Conservation (phyloP, 75 land plant genomes). For the Pseudotsuga menziesii region DNA sequence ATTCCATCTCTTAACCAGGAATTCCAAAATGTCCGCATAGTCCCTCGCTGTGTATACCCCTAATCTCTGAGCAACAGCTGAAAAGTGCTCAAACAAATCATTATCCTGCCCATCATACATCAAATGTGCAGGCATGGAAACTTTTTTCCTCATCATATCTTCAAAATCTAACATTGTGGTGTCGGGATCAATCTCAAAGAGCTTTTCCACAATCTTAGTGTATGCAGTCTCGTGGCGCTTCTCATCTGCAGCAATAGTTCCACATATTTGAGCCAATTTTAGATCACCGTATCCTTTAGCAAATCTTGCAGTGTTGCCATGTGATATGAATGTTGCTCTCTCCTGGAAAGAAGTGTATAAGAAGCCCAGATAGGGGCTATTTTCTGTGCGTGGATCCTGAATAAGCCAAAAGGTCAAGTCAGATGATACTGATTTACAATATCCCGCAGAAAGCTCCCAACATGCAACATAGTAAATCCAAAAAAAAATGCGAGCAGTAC, state of each 20-base stretch:
- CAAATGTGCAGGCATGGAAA: constrained; percentile 39
- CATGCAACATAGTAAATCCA: background rate
- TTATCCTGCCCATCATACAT: constrained; percentile 41
- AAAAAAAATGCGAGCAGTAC: background rate
- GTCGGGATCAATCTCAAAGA: constrained; percentile 51
- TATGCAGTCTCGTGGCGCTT: constrained; percentile 54
- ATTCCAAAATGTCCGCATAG: constrained; percentile 39
- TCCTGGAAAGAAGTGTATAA: constrained; percentile 50
- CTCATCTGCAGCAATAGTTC: constrained; percentile 54
- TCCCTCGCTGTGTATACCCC: constrained; percentile 41
- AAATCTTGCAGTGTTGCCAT: constrained; percentile 62
- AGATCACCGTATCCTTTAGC: constrained; percentile 41
- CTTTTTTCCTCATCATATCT: constrained; percentile 43
- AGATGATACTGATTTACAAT: background rate
- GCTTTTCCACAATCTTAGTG: constrained; percentile 61
- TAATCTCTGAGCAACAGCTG: constrained; percentile 22
- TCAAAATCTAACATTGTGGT: constrained; percentile 37
- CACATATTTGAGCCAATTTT: constrained; percentile 43
- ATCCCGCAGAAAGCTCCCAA: too few relatives aligned
- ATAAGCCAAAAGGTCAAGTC: background rate
- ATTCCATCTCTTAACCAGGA: constrained; percentile 22
- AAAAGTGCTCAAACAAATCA: constrained; percentile 21
- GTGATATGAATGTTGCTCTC: constrained; percentile 53
- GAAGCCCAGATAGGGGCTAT: constrained; percentile 46
- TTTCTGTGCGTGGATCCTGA: constrained; percentile 42